Base-by-base conservation (phyloP, 2,329 filamentous ascomycete genomes). In the Lasiodiplodia theobromae region DNA sequence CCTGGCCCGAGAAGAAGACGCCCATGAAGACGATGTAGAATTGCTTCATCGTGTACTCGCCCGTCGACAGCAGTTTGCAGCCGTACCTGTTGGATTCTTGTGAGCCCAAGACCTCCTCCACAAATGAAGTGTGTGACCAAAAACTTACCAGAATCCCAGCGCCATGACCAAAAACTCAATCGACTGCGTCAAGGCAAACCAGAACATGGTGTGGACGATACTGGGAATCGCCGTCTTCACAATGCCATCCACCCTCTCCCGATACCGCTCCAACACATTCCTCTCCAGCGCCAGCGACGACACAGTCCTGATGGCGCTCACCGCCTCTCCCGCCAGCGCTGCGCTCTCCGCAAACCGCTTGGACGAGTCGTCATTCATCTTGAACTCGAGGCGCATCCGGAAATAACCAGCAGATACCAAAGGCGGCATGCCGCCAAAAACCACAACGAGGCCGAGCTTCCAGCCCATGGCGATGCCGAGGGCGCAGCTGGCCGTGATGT, bases 1-100 rank as follows among this genome's bases (percentile, higher is more conserved):
- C 94, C 79, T 97, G 94, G 0, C 93, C 91, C 65, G 93, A 92
- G 73, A 96, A 97, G 73, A 96, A 90, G 73, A 97, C 86, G 53
- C 92, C 86, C 71, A 89, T 88, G 81, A 96, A 96, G 76, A 91
- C 93, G 64, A 97, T 83, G 81, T 97, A 97, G 86, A 97, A 97
- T 72, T 93, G 90, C 81, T 96, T 94, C 76, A 93, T 84, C 71
- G 81, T 79, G 78, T 96, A 95, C 77, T 96, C 92, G 57, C 81
- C 76, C 68, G 86, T 86, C 31, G 87, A 89, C 64, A 97, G 90
- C 38, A 96, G 83, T 0, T 86, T 91, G 34, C 93, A 92, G 70
- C 94, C 94, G 75, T 95, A 97, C 31, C 31, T 34, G 8, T 34
- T 34, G 8, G 31, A 34, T 34, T 7, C 8, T 28, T 8, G 31